Conservation (phyloP, 2,329 filamentous ascomycete species). For the Didymella lethalis region DNA sequence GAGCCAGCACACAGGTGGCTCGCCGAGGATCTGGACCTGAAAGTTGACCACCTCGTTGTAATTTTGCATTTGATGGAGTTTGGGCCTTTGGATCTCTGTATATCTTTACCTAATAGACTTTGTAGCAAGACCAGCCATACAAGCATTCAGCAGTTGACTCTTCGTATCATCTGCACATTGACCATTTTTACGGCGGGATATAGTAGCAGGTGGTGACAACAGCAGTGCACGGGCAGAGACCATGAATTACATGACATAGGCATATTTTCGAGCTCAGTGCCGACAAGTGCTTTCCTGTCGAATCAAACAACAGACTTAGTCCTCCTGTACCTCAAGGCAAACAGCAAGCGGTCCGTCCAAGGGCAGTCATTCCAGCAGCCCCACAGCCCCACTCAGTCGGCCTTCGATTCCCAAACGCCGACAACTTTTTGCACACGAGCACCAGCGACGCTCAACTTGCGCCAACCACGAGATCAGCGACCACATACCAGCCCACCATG, state of each 20-base stretch:
- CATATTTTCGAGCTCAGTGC: no score
- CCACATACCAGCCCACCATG: slow-evolving; percentile 28
- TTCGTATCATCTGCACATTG: no score
- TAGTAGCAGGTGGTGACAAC: no score
- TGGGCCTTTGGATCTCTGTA: background rate
- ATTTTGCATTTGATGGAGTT: background rate
- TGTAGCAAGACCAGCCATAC: background rate
- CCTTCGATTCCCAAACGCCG: background rate
- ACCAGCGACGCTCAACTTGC: background rate
- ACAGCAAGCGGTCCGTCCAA: background rate
- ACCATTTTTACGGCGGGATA: no score
- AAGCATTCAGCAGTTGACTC: background rate
- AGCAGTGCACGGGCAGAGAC: no score
- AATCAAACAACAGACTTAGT: background rate
- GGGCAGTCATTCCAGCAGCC: background rate
- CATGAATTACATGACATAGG: no score
- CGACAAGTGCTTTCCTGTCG: no score
- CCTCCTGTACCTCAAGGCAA: background rate
- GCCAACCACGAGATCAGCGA: background rate
- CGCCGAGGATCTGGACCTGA: background rate
- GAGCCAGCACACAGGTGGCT: background rate
- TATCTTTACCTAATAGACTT: background rate
- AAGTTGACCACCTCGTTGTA: background rate
- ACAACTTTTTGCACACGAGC: slow-evolving; percentile 2
- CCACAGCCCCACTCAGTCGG: slow-evolving; percentile 1